Base-by-base conservation (phyloP, 73 alveolate species). In the Paramecium caudatum region DNA sequence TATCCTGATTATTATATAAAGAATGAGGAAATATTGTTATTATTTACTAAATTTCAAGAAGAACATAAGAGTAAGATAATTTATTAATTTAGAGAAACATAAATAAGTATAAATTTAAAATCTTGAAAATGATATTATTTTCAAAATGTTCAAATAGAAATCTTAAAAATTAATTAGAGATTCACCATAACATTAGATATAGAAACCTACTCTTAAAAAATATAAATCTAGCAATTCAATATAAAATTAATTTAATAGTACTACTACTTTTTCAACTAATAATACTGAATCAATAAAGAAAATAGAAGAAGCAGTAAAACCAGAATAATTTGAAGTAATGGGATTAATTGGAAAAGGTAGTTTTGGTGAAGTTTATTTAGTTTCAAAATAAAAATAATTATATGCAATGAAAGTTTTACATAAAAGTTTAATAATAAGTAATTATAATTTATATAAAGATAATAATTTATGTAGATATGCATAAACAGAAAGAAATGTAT, bases 401-500 rank as follows among this genome's bases (percentile, higher is more conserved):
- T 95, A 91, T 74, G 94, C 94, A 0, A 63, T 90, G 90, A 90
- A 90, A 49, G 94, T 90, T 39, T 91, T 90, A 3, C 90, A 19
- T 34, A 90, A 90, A 37, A 69, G 68, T 49, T 81, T 47, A 50
- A 90, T 90, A 21, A 47, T 82, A 46, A 82, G 91, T 82, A 82
- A 82, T 46, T n/a, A 19, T 13, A 19, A 63, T 30, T 25, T 55
- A 55, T 19, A 23, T 55, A 1, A 90, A 61, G 95, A 92, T 61
- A 91, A 94, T 48, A 96, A 96, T 80, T 85, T 96, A 39, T 91
- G 92, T 34, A 94, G 97, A 92, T 97, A 97, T 90, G 99, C 99
- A 9, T 69, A 93, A 92, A 97, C 99, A n/a, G 99, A 97, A 84
- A 91, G 99, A 91, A 96, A 97, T 90, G 99, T 97, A 61, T 93